phyloP scores from a whole-genome alignment of 2,329 filamentous ascomycete genomes.

The Venturia carpophila region DNA sequence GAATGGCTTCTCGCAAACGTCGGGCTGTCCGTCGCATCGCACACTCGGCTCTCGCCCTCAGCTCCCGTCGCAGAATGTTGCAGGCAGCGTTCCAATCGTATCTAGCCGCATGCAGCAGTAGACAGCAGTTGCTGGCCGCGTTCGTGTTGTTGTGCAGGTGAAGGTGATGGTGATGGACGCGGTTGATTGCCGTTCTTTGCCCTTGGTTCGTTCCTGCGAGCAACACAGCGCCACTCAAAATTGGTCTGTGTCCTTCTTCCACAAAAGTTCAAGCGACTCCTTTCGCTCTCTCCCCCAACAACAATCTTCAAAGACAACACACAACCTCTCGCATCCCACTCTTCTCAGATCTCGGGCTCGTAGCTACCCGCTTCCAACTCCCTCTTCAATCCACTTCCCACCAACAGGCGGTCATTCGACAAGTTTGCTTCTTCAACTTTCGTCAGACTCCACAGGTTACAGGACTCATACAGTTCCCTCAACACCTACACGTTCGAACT shows the following conservation, averaged over 20 bases:
- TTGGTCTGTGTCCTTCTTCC: conserved; percentile 1
- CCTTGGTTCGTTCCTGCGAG: not conserved
- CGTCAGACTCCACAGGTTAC: conserved; percentile 15
- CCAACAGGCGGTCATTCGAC: conserved; percentile 17
- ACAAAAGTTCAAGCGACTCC: conserved; percentile 11
- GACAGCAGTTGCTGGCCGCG: not conserved
- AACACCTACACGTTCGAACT: conserved; percentile 18
- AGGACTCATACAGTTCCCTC: conserved; percentile 19
- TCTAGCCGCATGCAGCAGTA: not conserved
- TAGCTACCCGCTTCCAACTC: conserved; percentile 19
- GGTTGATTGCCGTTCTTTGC: not conserved
- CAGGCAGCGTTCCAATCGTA: not conserved
- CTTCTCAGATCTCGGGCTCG: conserved; percentile 33
- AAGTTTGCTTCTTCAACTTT: conserved; percentile 15
- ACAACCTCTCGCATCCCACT: conserved; percentile 30
- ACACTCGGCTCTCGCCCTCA: not conserved
- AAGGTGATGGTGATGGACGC: not conserved
- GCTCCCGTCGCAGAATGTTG: not conserved
- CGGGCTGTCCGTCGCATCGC: not conserved
- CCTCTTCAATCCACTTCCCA: conserved; percentile 17
- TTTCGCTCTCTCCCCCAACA: conserved; percentile 18
- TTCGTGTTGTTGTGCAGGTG: not conserved
- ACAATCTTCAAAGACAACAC: conserved; percentile 15
- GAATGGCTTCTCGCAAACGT: not conserved
- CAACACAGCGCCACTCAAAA: not conserved